A percentile compares a stretch with the other conserved stretches of the same genome.
Conservation (phyloP, 805 yeast genomes). For the Candida boleticola region DNA sequence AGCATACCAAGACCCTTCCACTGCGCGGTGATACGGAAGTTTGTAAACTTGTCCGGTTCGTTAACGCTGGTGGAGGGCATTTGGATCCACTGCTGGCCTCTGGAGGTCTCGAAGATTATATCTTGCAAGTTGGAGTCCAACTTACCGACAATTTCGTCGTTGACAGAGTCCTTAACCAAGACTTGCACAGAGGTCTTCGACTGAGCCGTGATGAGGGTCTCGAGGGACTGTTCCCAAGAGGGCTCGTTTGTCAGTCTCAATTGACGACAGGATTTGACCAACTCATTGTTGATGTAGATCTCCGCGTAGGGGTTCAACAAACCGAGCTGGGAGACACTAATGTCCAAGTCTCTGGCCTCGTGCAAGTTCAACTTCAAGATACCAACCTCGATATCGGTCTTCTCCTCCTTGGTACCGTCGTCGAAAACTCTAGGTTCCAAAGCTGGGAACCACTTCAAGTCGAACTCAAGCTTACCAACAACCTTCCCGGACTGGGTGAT, state of each 20-base stretch:
- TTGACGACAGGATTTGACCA: constrained; percentile 56
- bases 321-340: constrained; percentile 48
- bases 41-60: constrained; percentile 11
- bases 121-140: constrained; percentile 55
- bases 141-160: constrained; percentile 52
- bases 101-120: constrained; percentile 45
- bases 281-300: constrained; percentile 54
- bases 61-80: constrained; percentile 41
- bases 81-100: constrained; percentile 50
- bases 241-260: constrained; percentile 72
- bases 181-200: constrained; percentile 53
- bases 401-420: constrained; percentile 48
- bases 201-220: constrained; percentile 61
- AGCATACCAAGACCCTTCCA: constrained; percentile 72
- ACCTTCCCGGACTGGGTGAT: constrained; percentile 49
- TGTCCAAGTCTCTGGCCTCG: constrained; percentile 58
- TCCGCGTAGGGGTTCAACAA: constrained; percentile 68
- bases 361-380: constrained; percentile 63
- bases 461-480: constrained; percentile 61
- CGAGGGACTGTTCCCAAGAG: constrained; percentile 62
- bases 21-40: constrained; percentile 50
- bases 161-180: constrained; percentile 60
- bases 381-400: constrained; percentile 69
- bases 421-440: constrained; percentile 42
- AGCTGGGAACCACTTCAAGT: constrained; percentile 50